Base-by-base conservation (phyloP, 2,329 filamentous ascomycete species). In the Colletotrichum paranaense region DNA sequence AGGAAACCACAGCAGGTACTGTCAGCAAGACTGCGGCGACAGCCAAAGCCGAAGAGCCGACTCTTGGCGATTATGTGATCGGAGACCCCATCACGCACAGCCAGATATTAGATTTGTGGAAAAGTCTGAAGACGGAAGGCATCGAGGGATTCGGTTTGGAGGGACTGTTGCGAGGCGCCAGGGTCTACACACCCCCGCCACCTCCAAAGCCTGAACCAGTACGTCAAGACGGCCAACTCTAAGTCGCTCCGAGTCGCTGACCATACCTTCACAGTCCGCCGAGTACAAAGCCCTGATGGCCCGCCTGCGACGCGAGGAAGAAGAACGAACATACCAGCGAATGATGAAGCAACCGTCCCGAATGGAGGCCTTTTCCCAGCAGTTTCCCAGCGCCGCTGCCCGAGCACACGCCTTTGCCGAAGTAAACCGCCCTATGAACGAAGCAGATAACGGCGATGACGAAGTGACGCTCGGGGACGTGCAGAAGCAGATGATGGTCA, bases 271-370 rank as follows among this genome's bases (percentile, higher is more conserved):
- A 11, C 73, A 97, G 91, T 93, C 92, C 1, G 86, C 91, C 8
- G 93, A 97, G 83, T 98, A 96, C 85, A 94, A 94, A 81, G 93
- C 92, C 7, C 87, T 98, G 1, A 98, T 98, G 95, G 91, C 92
- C 28, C 91, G 92, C 19, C 90, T 99, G 24, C 94, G 95, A 75
- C 91, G 89, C 73, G 92, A 97, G 78, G 93, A 96, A 84, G 95
- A 98, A 85, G 89, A 92, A 76, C 91, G 93, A 74, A 88, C 91
- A 65, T 99, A 98, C 86, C 90, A 94, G 76, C 91, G 92, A 79
- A 95, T 98, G 92, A 84, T 93, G 63, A 91, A 92, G 75, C 90
- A 92, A 1, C 83, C 85, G 2, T 82, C 87, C 1, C 81, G 84
- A 1, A 80, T 85, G 74, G 91, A 93, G 75, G 87, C 88, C 22